Base-by-base conservation (phyloP, 2,329 filamentous ascomycete species). In the Phyllosticta capitalensis region DNA sequence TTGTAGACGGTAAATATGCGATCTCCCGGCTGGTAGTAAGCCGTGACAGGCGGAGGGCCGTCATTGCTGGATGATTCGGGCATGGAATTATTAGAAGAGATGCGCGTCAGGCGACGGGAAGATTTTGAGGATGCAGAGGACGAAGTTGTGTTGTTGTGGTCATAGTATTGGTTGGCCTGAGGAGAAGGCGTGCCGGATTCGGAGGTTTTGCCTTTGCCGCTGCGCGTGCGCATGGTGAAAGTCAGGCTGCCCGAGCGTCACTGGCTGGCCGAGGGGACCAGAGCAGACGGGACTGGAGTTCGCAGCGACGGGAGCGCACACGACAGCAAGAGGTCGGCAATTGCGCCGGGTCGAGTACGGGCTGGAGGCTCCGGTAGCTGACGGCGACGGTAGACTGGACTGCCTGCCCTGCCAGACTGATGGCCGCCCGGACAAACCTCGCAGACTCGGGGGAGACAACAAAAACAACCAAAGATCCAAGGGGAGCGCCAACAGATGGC, bases 1-100 rank as follows among this genome's bases (percentile, higher is more conserved):
- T 69, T 69, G 63, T 69, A 68, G 38, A 74, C 67, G 65, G 67
- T 69, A 14, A 73, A 65, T 48, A 70, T 64, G 28, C 67, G 69
- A 38, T 64, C 62, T 45, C 38, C 38, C 24, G 24, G 24, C 58
- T 70, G 64, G 52, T 68, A 73, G n/a, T 65, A 66, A 54, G 68
- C 69, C 57, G 69, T 67, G 21, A 72, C 64, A 38, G 58, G 21
- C 63, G 62, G 24, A 21, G 21, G 20, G 28, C 64, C 67, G 54
- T 65, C 65, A 21, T 61, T 61, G 55, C 68, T 67, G 21, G 67
- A 61, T 38, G 63, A 61, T 19, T 64, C 64, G 54, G 69, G 68
- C 52, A 66, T 70, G 28, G 71, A 70, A 51, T 71, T 66, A 55
- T 68, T 70, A n/a, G 70, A 72, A 45, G 68, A 68, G 45, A 70